Conservation (phyloP, 768 basidiomycete genomes). For the Leucogyrophana mollusca region DNA sequence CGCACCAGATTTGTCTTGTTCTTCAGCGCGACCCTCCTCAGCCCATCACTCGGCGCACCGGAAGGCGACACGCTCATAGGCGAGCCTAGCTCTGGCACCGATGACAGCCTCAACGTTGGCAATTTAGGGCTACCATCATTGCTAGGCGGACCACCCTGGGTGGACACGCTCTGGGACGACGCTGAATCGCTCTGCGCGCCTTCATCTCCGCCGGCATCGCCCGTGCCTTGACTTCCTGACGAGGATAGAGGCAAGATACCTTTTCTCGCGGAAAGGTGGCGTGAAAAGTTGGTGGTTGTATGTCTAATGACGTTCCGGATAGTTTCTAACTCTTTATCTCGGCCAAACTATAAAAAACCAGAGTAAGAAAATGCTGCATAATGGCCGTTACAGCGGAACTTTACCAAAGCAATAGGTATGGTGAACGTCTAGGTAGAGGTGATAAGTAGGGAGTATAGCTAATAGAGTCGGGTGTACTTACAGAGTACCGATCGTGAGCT, state of each 20-base stretch:
- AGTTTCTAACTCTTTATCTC: conserved; percentile 67
- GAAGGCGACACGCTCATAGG: conserved; percentile 33
- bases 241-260: conserved; percentile 37
- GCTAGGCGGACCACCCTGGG: conserved; percentile 13
- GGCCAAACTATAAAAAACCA: conserved; percentile 62
- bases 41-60: conserved; percentile 37
- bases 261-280: conserved; percentile 45
- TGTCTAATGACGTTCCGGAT: conserved; percentile 60
- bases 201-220: conserved; percentile 27
- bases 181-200: conserved; percentile 39
- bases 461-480: conserved; percentile 22
- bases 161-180: conserved; percentile 42
- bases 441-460: background rate
- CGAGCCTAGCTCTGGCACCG: conserved; percentile 22
- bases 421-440: conserved; percentile 57
- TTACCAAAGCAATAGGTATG: conserved; percentile 63
- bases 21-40: conserved; percentile 44
- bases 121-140: conserved; percentile 5
- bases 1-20: conserved; percentile 42
- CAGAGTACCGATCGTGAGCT: conserved; percentile 61
- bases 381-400: conserved; percentile 14
- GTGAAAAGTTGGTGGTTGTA: conserved; percentile 58
- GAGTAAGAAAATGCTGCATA: too few relatives aligned
- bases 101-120: conserved; percentile 13
- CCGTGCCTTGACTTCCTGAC: conserved; percentile 30